Percentiles rank a stretch among this genome's conserved stretches.
phyloP scores from a whole-genome alignment of 2,329 filamentous ascomycete genomes.

The Diaporthe citrichinensis region DNA sequence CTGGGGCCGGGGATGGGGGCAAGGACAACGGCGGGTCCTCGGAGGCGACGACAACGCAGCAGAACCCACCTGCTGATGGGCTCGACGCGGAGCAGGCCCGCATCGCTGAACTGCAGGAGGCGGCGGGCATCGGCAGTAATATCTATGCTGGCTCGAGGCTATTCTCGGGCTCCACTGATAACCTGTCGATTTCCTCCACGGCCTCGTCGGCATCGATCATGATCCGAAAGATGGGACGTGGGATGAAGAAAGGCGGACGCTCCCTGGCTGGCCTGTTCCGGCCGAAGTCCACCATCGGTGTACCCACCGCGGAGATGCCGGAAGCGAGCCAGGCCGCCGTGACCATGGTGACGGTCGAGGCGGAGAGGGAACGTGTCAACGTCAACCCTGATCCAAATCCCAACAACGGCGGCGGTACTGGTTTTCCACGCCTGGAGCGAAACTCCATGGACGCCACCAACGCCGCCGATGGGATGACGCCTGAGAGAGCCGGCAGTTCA shows the following conservation, averaged over 20 bases:
- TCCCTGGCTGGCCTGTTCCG: conserved; percentile 95
- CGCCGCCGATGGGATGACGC: conserved; percentile 55
- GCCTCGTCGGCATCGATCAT: conserved; percentile 92
- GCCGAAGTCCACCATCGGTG: conserved; percentile 90
- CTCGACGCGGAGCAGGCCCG: conserved; percentile 90
- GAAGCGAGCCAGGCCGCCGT: conserved; percentile 86
- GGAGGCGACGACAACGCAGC: conserved; percentile 71
- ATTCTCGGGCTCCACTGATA: conserved; percentile 94
- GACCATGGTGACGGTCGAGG: conserved; percentile 96
- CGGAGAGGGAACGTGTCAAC: conserved; percentile 87
- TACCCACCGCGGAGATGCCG: conserved; percentile 77
- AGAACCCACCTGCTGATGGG: conserved; percentile 64
- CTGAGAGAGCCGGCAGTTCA: conserved; percentile 69
- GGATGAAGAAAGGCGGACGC: conserved; percentile 94
- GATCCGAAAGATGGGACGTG: conserved; percentile 98
- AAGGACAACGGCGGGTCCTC: conserved; percentile 51
- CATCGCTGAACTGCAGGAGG: conserved; percentile 94
- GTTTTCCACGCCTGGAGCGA: conserved; percentile 86
- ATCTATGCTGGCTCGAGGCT: conserved; percentile 92
- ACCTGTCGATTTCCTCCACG: conserved; percentile 90
- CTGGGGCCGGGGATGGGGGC: conserved; percentile 69
- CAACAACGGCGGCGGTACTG: conserved; percentile 79
- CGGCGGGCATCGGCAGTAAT: conserved; percentile 88
- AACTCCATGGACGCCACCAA: conserved; percentile 81
- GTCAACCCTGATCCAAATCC: conserved; percentile 79